Evolutionary conservation across 1,284 basidiomycete species (phyloP).

Genomic region (Agroathelia rolfsii): DNA sequence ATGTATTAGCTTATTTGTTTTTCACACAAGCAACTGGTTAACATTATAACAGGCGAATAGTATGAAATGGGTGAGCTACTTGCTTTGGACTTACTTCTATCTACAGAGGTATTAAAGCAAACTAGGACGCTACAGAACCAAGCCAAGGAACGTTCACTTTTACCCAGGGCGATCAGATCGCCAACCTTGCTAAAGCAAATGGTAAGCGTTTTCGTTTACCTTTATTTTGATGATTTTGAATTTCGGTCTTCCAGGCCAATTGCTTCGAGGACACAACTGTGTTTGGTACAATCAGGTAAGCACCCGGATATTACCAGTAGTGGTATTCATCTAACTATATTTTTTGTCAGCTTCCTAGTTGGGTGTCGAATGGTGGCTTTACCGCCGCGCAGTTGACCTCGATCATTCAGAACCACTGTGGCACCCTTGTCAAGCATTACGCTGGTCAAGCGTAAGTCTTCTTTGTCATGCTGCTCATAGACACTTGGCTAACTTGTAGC

Average conservation of each 20-base stretch:
- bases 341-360: slow-evolving; percentile 43
- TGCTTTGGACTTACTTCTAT: no score
- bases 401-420: slow-evolving; percentile 36
- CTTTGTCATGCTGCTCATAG: no score
- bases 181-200: slow-evolving; percentile 33
- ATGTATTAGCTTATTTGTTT: no score
- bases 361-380: slow-evolving; percentile 36
- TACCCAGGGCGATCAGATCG: slow-evolving; percentile 33
- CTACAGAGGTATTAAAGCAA: no score
- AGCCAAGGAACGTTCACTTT: slow-evolving; percentile 37
- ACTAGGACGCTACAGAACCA: slow-evolving; percentile 49
- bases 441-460: slow-evolving; percentile 38
- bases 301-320: no score
- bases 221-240: no score
- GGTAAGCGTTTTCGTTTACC: slow-evolving; percentile 32
- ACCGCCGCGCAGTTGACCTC: slow-evolving; percentile 31
- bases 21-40: no score
- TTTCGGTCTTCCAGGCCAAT: no score
- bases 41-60: no score
- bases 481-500: no score
- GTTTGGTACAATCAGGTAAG: slow-evolving; percentile 51
- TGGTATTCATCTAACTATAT: no score
- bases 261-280: slow-evolving; percentile 40
- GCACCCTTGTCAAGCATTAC: slow-evolving; percentile 37
- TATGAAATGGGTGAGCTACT: no score